phyloP scores from a whole-genome alignment of 805 yeast genomes.

The Pichia thaimueangensis region DNA sequence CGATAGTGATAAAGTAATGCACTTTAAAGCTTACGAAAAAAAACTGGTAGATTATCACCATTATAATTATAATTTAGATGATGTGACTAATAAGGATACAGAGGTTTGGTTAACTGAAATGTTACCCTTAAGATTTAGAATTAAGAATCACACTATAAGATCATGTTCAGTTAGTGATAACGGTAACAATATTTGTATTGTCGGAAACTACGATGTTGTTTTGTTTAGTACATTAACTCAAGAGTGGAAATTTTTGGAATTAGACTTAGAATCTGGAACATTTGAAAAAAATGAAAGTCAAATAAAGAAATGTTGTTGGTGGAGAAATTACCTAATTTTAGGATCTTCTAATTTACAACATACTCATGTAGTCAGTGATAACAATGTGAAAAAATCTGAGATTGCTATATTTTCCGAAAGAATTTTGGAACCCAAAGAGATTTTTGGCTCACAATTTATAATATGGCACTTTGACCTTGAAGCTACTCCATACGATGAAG shows the following conservation, averaged over 20 bases:
- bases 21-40: constrained; percentile 44
- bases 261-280: constrained; percentile 21
- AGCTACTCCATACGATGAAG: constrained; percentile 23
- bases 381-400: constrained; percentile 24
- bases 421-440: constrained; percentile 19
- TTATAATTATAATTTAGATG: constrained; percentile 15
- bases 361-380: constrained; percentile 11
- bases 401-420: constrained; percentile 24
- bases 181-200: constrained; percentile 42
- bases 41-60: constrained; percentile 34
- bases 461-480: constrained; percentile 31
- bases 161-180: constrained; percentile 39
- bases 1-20: constrained; percentile 33
- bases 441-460: constrained; percentile 24
- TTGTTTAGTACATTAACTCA: constrained; percentile 35
- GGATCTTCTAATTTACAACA: constrained; percentile 18
- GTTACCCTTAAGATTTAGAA: constrained; percentile 39
- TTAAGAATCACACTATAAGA: constrained; percentile 38
- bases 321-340: constrained; percentile 28
- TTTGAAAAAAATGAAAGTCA: constrained; percentile 26
- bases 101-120: constrained; percentile 41
- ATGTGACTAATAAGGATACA: constrained; percentile 31
- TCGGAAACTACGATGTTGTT: constrained; percentile 42
- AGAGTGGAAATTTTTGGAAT: constrained; percentile 41
- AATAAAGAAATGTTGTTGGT: constrained; percentile 33